Percentiles rank a stretch among this genome's conserved stretches.
phyloP scores from a whole-genome alignment of 371 early-diverging fungal species.

The Fennellomyces sp. region DNA sequence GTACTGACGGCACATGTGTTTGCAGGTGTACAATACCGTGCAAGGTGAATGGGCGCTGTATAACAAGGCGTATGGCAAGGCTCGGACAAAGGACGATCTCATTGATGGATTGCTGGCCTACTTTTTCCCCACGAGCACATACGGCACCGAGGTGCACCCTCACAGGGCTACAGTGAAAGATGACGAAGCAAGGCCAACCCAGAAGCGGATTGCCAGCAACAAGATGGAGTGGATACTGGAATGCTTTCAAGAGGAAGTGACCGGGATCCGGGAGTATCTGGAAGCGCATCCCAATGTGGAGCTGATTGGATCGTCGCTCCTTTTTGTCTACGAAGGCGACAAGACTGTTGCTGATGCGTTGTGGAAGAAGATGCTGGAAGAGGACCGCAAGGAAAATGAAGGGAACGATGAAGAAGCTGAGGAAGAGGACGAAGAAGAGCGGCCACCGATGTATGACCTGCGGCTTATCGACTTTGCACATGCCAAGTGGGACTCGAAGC shows the following conservation, averaged over 20 bases:
- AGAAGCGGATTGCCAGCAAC: conserved; percentile 14
- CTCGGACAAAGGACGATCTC: conserved; percentile 42
- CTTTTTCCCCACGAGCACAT: conserved; percentile 46
- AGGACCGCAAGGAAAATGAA: conserved; percentile 31
- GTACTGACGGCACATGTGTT: not conserved
- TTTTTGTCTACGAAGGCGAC: conserved; percentile 78
- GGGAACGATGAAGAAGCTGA: conserved; percentile 30
- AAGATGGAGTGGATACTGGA: conserved; percentile 62
- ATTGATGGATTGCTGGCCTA: conserved; percentile 47
- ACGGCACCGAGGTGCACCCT: conserved; percentile 14
- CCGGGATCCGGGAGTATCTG: conserved; percentile 53
- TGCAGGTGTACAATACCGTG: conserved; percentile 46
- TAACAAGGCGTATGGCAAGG: conserved; percentile 46
- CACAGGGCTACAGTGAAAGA: not conserved
- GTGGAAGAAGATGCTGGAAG: conserved; percentile 42
- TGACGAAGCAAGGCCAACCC: conserved; percentile 11
- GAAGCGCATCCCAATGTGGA: conserved; percentile 49
- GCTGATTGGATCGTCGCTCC: conserved; percentile 67
- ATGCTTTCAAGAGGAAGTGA: conserved; percentile 60
- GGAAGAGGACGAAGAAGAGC: conserved; percentile 51
- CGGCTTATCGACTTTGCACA: conserved; percentile 82
- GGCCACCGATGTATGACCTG: conserved; percentile 58
- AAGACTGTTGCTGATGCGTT: conserved; percentile 48
- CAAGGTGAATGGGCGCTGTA: conserved; percentile 42
- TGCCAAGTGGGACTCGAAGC: conserved; percentile 55